phyloP scores from a whole-genome alignment of 192 early-diverging fungal species.

The Rhizoclosmatium globosum region DNA sequence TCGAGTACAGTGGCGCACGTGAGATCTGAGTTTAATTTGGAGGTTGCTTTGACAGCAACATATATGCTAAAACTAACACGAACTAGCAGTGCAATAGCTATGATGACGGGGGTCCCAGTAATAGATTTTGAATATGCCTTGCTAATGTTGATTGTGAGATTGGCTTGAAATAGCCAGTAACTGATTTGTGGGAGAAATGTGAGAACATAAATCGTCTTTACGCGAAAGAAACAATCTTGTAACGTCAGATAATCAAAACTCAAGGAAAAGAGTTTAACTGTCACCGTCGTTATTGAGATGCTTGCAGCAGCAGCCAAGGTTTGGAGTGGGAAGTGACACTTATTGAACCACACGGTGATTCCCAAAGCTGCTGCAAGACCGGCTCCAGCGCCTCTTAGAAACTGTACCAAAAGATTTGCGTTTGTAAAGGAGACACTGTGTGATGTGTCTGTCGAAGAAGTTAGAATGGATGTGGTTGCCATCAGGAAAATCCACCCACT shows the following conservation, averaged over 20 bases:
- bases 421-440: neutral
- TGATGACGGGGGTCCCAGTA: neutral
- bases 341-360: neutral
- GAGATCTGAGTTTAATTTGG: neutral
- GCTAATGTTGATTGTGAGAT: neutral
- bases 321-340: neutral
- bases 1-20: neutral
- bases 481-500: too few relatives aligned
- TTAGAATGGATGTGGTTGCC: too few relatives aligned
- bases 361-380: neutral
- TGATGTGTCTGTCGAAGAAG: too few relatives aligned
- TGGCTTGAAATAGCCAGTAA: neutral
- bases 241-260: neutral
- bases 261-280: neutral
- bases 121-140: neutral
- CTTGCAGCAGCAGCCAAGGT: neutral
- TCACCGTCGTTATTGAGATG: neutral
- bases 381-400: neutral
- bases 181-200: neutral
- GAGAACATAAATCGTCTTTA: neutral
- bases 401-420: neutral
- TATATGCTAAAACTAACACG: neutral
- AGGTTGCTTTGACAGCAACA: neutral
- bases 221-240: neutral
- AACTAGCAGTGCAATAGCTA: neutral